Evolutionary conservation across 495 filamentous ascomycete genomes (phyloP), one percentile per base, ranked within the genome.

Genomic region (Penicillium simplicissimum): DNA sequence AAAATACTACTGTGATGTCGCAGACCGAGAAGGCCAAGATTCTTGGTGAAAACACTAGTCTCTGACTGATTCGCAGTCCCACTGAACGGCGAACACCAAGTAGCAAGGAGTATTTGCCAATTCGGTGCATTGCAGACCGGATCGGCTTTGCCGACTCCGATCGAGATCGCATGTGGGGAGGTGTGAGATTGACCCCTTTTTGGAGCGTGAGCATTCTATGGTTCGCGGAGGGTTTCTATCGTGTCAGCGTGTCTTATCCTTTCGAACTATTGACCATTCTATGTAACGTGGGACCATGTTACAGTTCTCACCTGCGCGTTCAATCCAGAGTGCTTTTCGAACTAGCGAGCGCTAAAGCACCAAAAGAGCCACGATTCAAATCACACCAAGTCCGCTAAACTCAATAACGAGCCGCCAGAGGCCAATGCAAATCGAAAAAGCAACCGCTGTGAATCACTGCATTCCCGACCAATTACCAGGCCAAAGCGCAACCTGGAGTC

Each of bases 101-200:
- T 25, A 25, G 23, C 23, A 1, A 25, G n/a, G 35, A 45, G 42
- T 35, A 36, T 47, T 53, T 62, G 21, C 60, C 60, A 38, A 31
- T 13, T 57, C 45, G 62, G 62, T 37, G 57, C 40, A 23, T 42
- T 56, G 40, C 7, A 55, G 51, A 60, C 48, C 28, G 38, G 61
- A 63, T 63, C 61, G 60, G 60, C 28, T 57, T 13, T 23, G 19
- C 48, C 57, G 33, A 49, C 36, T 52, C 52, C 59, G 64, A 66
- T 66, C 59, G 35, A 62, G 64, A 62, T 62, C 56, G 57, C 38
- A 47, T 57, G 53, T 66, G 59, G 60, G 38, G 60, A 34, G 62
- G 52, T 52, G 52, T 57, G 57, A 40, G 54, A 60, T 52, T 64
- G 57, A 42, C 57, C 52, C 42, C 42, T 45, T 31, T 55, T 48